These are phyloP conservation scores for Petunia axillaris DNA, from an alignment of 257 asterid genomes.

Conservation along the genomic window DNA sequence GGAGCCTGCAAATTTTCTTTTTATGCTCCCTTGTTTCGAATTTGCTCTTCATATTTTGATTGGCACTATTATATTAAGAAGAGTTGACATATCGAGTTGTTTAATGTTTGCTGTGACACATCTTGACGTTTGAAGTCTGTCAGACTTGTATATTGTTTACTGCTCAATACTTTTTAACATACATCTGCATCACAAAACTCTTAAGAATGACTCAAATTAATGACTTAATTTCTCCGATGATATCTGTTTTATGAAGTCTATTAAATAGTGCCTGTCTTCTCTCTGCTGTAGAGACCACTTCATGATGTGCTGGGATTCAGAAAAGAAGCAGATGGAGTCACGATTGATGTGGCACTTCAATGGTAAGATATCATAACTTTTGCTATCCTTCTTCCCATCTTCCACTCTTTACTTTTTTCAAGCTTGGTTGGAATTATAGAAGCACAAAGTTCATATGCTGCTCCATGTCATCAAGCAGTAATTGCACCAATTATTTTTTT, in stretches of 20 bases:
- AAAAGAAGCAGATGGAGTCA: slow-evolving; percentile 72
- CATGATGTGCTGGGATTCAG: slow-evolving; percentile 88
- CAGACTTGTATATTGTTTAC: not conserved
- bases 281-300: slow-evolving; percentile 72
- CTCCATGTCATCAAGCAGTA: not conserved
- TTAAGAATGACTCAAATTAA: slow-evolving; percentile 11
- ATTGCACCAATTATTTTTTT: not conserved
- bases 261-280: slow-evolving; percentile 37
- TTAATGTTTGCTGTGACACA: not conserved
- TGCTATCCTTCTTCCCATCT: slow-evolving; percentile 16
- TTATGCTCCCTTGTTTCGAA: not conserved
- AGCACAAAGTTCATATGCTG: not conserved
- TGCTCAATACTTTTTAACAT: too few species aligned
- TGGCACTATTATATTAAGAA: not conserved
- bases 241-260: slow-evolving; percentile 1
- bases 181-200: too few species aligned
- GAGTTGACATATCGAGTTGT: slow-evolving; percentile 9
- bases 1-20: not conserved
- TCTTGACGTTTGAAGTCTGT: not conserved
- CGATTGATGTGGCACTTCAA: slow-evolving; percentile 83
- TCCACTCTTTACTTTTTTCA: slow-evolving; percentile 10
- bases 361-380: slow-evolving; percentile 57
- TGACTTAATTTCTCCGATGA: not conserved
- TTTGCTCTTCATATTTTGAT: slow-evolving; percentile 9
- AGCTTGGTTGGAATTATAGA: slow-evolving; percentile 7